Percentiles rank a stretch among this genome's conserved stretches.
Evolutionary conservation across 495 filamentous ascomycete species (phyloP).

Genomic region (Aspergillus biplanus): DNA sequence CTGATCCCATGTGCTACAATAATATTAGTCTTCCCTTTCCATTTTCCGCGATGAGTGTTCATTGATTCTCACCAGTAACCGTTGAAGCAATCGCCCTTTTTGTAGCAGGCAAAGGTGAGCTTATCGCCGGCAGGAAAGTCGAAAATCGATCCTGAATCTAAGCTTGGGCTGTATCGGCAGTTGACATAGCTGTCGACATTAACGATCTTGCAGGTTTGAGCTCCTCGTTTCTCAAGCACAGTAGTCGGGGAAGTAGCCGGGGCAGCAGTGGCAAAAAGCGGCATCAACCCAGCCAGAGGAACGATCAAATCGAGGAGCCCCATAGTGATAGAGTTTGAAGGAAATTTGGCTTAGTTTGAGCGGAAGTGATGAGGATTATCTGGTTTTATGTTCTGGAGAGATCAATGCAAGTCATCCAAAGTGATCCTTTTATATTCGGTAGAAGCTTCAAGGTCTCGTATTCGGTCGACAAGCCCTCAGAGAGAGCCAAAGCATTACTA

Average conservation of each 20-base stretch:
- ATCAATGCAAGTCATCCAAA: too few relatives aligned
- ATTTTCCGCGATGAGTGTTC: neutral
- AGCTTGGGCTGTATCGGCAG: constrained; percentile 1
- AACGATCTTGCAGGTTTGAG: constrained; percentile 7
- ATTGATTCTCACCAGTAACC: neutral
- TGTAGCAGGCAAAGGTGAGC: neutral
- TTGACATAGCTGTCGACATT: constrained; percentile 10
- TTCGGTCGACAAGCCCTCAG: neutral
- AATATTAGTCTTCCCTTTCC: neutral
- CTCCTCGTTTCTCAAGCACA: neutral
- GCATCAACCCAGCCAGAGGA: neutral
- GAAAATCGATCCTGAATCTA: neutral
- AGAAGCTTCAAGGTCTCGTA: neutral
- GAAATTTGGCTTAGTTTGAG: too few relatives aligned
- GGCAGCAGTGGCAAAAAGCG: neutral
- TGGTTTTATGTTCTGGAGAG: too few relatives aligned
- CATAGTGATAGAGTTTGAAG: neutral
- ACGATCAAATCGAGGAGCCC: neutral
- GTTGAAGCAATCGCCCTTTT: constrained; percentile 6
- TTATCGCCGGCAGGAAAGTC: neutral
- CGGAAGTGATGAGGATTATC: too few relatives aligned
- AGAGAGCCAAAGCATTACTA: neutral
- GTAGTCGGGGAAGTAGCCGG: neutral
- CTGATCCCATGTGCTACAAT: constrained; percentile 3
- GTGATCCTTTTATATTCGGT: too few relatives aligned